Conservation (phyloP, 2,329 filamentous ascomycete species). For the Lithohypha guttulata region DNA sequence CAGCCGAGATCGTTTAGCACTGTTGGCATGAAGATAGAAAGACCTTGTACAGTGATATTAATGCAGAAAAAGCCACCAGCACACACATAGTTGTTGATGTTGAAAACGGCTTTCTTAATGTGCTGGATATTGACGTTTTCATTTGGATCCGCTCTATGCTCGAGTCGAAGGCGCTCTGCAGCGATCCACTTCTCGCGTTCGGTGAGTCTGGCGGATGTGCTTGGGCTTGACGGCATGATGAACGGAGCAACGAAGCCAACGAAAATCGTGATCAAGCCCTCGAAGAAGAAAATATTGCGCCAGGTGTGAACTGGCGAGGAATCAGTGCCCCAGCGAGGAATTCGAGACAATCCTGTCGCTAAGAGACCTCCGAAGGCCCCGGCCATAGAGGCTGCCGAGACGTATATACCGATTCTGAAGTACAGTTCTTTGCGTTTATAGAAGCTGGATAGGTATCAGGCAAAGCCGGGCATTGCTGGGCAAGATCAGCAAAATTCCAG, state of each 20-base stretch:
- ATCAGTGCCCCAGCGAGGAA: conserved; percentile 43
- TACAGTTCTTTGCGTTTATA: conserved; percentile 50
- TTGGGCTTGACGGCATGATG: conserved; percentile 27
- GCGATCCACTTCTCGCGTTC: conserved; percentile 26
- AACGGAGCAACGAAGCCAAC: conserved; percentile 46
- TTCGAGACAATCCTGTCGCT: conserved; percentile 46
- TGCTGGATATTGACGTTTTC: conserved; percentile 16
- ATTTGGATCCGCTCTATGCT: conserved; percentile 13
- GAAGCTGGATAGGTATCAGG: conserved; percentile 47
- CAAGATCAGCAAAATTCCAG: not conserved
- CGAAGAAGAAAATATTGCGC: conserved; percentile 55
- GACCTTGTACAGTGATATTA: conserved; percentile 55
- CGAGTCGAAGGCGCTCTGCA: not conserved
- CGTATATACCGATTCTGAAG: conserved; percentile 45
- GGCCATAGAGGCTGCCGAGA: conserved; percentile 54
- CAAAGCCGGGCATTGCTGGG: conserved; percentile 29
- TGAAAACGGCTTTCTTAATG: conserved; percentile 18
- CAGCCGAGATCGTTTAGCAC: conserved; percentile 59
- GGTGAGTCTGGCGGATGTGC: conserved; percentile 1
- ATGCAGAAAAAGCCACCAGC: conserved; percentile 43
- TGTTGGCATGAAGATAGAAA: conserved; percentile 55
- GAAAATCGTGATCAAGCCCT: conserved; percentile 50
- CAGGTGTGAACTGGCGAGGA: conserved; percentile 46
- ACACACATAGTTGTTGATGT: conserved; percentile 19
- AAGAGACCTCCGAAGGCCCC: conserved; percentile 67